A percentile compares a stretch with the other conserved stretches of the same genome.
These are phyloP conservation scores for Discostella stelligera DNA, from an alignment of 352 stramenopile genomes.

Conservation along the genomic window DNA sequence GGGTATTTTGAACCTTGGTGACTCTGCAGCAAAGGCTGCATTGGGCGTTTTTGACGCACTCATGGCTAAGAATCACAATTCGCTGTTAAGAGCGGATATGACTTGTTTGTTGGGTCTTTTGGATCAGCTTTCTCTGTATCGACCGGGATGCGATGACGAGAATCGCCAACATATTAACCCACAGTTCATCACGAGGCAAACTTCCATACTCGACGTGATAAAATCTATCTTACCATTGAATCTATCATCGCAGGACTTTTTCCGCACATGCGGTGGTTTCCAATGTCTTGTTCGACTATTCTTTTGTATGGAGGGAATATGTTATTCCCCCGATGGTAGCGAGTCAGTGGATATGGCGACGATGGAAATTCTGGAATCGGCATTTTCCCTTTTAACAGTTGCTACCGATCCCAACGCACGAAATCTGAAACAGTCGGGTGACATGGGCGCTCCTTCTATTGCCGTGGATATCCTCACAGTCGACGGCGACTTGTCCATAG, in stretches of 20 bases:
- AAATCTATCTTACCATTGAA: slow-evolving; percentile 63
- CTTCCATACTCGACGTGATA: slow-evolving; percentile 53
- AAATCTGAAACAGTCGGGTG: slow-evolving; percentile 36
- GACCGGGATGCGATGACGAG: neutral
- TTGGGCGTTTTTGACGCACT: slow-evolving; percentile 75
- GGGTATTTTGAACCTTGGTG: slow-evolving; percentile 71
- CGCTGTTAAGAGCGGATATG: slow-evolving; percentile 63
- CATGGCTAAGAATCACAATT: slow-evolving; percentile 60
- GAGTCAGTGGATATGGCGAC: slow-evolving; percentile 16
- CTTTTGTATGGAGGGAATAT: slow-evolving; percentile 55
- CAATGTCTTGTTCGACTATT: slow-evolving; percentile 62
- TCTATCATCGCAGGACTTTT: slow-evolving; percentile 63
- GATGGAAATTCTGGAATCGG: slow-evolving; percentile 55
- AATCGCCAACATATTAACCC: slow-evolving; percentile 28
- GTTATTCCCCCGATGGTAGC: slow-evolving; percentile 11
- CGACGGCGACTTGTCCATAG: slow-evolving; percentile 23
- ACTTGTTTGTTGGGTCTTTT: slow-evolving; percentile 61
- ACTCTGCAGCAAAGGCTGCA: slow-evolving; percentile 50
- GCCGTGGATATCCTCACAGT: slow-evolving; percentile 45
- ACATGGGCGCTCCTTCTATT: slow-evolving; percentile 37
- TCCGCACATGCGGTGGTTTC: slow-evolving; percentile 69
- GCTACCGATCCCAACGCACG: slow-evolving; percentile 56
- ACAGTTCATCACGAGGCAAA: slow-evolving; percentile 51
- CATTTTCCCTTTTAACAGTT: slow-evolving; percentile 62
- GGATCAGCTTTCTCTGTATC: slow-evolving; percentile 54